Base-by-base conservation (phyloP, 768 basidiomycete species). In the Mycena metata region DNA sequence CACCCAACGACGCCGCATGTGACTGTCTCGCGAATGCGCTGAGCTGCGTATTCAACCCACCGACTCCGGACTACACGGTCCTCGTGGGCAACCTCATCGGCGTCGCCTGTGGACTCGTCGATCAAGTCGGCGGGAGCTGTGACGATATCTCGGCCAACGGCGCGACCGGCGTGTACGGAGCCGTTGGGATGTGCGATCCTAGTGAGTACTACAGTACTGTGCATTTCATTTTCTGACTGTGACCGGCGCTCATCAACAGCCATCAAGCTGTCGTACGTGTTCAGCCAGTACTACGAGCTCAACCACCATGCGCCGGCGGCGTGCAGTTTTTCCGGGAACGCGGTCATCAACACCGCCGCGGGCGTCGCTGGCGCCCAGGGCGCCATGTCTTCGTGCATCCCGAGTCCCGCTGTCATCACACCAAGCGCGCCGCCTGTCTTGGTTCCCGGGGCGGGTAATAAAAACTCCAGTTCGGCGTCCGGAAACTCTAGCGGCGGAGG, bases 1-100 rank as follows among this genome's bases (percentile, higher is more conserved):
- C 96, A 6, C 96, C 96, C 0, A 90, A 94, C 77, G 86, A 91
- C 59, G 80, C 85, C 21, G 91, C 91, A 15, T 98, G 96, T 79
- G 80, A 85, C 59, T 98, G 96, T 77, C 76, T 96, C 72, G 85
- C 89, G 76, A 79, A 79, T 59, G 84, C 84, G 26, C 84, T 96
- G 66, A 87, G 88, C 71, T 98, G 96, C 78, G 85, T 83, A 67
- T 95, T 96, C 76, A 89, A 84, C 8, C 90, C 91, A 19, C 74
- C 82, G 36, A 90, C 89, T 3, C 80, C 82, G 15, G 91, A 93
- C 79, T 88, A 89, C 67, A 87, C 82, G 39, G 83, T 79, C 17
- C 83, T 91, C 43, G 81, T 91, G 46, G 93, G 92, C 35, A 69
- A 83, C 19, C 82, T 94, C 64, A 77, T 91, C 56, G 83, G 93